Percentiles rank a stretch among this genome's conserved stretches.
These are phyloP conservation scores for Xanthoconium stramineum DNA, from an alignment of 768 basidiomycete genomes.

Conservation along the genomic window DNA sequence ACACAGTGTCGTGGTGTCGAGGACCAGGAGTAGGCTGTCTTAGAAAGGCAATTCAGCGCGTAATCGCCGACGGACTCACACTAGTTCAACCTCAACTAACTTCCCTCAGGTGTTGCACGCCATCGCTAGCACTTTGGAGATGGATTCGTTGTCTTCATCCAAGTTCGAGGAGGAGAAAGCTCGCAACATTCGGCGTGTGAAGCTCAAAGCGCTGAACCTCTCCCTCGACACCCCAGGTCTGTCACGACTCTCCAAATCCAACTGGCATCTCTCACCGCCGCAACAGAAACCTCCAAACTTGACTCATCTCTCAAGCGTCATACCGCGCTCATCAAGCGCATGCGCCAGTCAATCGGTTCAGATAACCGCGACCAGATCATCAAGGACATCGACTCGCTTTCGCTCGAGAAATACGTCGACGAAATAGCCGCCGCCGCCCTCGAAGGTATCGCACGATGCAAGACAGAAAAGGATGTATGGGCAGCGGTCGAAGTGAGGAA, in stretches of 20 bases:
- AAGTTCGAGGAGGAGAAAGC: constrained; percentile 50
- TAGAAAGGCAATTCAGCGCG: constrained; percentile 13
- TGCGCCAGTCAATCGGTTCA: constrained; percentile 78
- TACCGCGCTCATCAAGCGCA: constrained; percentile 91
- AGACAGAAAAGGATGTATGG: constrained; percentile 90
- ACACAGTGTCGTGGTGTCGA: neutral
- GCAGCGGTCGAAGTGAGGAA: constrained; percentile 82
- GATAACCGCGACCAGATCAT: constrained; percentile 85
- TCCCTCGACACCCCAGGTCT: constrained; percentile 48
- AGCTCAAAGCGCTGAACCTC: constrained; percentile 56
- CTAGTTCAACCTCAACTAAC: neutral
- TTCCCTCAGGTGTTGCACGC: neutral
- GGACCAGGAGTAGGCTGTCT: neutral
- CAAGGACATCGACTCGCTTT: constrained; percentile 87
- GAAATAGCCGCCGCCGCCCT: constrained; percentile 86
- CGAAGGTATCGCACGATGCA: constrained; percentile 84
- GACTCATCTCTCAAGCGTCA: constrained; percentile 97
- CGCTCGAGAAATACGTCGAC: constrained; percentile 93
- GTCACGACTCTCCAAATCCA: constrained; percentile 10
- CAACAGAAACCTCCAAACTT: constrained; percentile 65
- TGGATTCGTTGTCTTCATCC: constrained; percentile 22
- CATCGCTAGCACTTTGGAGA: constrained; percentile 2
- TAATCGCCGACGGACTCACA: constrained; percentile 10
- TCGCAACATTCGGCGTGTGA: constrained; percentile 54
- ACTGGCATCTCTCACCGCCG: constrained; percentile 5